These are phyloP conservation scores for Populus trichocarpa DNA, from an alignment of 441 rosid genomes.

Conservation along the genomic window DNA sequence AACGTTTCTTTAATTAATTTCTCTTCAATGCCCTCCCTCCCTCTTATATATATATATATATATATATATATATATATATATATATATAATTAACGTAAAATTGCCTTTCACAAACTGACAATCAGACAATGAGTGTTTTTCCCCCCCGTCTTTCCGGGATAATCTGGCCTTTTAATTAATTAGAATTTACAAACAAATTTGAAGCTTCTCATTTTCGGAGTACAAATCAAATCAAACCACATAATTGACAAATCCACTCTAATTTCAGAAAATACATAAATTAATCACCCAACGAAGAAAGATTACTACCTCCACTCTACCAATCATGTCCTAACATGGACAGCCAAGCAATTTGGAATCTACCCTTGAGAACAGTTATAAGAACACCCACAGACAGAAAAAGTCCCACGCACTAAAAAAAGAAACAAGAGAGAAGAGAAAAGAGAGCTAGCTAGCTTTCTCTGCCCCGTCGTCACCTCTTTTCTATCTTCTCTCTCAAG, in stretches of 20 bases:
- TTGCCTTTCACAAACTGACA: not conserved
- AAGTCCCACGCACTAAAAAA: not conserved
- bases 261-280: not conserved
- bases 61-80: too few relatives aligned
- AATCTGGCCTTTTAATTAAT: not conserved
- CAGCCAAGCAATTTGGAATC: not conserved
- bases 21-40: not conserved
- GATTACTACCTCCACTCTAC: not conserved
- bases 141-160: not conserved
- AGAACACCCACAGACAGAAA: not conserved
- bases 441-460: not conserved
- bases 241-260: not conserved
- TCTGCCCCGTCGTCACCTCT: not conserved
- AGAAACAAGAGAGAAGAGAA: not conserved
- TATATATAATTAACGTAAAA: too few relatives aligned
- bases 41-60: too few relatives aligned
- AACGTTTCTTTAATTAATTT: not conserved
- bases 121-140: not conserved
- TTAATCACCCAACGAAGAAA: not conserved
- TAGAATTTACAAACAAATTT: not conserved
- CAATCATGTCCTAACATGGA: not conserved
- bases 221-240: not conserved
- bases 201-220: not conserved
- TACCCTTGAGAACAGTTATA: not conserved
- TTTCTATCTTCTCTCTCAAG: not conserved